These are phyloP conservation scores for Hordeum marinum DNA, from an alignment of 176 grass and related monocot species.

Conservation along the genomic window DNA sequence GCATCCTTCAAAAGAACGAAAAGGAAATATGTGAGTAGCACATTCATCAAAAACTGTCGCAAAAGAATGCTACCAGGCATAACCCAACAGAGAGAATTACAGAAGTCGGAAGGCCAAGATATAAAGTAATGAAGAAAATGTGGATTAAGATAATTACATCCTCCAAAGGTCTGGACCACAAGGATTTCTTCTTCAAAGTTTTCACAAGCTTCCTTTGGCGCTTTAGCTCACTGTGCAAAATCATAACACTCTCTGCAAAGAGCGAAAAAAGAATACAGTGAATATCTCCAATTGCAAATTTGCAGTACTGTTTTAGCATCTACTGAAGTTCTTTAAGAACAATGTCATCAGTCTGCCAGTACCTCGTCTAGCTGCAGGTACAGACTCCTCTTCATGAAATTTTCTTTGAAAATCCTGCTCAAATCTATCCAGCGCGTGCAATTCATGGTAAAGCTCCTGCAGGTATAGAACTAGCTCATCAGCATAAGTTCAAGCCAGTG, in stretches of 20 bases:
- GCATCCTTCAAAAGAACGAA: neutral
- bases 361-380: conserved; percentile 65
- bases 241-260: conserved; percentile 74
- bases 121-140: neutral
- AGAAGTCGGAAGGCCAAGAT: neutral
- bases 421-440: conserved; percentile 79
- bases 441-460: conserved; percentile 95
- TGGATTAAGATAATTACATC: conserved; percentile 50
- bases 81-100: neutral
- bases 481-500: conserved; percentile 20
- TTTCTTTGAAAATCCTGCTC: conserved; percentile 86
- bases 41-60: neutral
- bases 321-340: neutral
- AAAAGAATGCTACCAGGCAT: neutral
- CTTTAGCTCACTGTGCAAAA: conserved; percentile 84
- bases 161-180: conserved; percentile 90
- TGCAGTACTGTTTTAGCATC: neutral
- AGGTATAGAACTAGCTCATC: conserved; percentile 2
- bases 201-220: conserved; percentile 92
- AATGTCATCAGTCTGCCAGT: neutral
- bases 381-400: conserved; percentile 77
- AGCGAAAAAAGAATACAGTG: neutral
- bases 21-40: neutral
- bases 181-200: conserved; percentile 92
- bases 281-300: neutral